A percentile compares a stretch with the other conserved stretches of the same genome.
Conservation (phyloP, 1,139 yeast genomes). For the Hemisphaericaspora xylanilytica region DNA sequence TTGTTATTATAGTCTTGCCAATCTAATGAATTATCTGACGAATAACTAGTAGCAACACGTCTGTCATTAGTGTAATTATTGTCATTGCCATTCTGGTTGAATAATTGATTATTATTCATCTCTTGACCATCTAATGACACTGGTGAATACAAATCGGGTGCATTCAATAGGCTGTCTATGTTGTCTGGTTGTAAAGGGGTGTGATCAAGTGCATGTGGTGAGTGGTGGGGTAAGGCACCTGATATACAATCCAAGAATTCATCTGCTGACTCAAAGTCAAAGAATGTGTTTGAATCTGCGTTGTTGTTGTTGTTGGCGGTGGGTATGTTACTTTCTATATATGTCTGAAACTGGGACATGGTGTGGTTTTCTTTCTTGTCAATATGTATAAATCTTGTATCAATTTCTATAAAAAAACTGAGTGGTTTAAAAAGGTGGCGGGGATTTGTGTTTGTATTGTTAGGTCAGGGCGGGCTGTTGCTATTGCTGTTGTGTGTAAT, state of each 20-base stretch:
- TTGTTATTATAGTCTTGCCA: slow-evolving; percentile 7
- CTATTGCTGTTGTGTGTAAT: too few species aligned
- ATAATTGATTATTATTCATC: too few species aligned
- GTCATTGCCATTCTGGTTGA: too few species aligned
- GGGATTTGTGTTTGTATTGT: too few species aligned
- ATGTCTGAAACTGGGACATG: slow-evolving; percentile 13
- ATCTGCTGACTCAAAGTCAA: slow-evolving; percentile 38
- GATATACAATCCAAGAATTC: slow-evolving; percentile 33
- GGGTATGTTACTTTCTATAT: slow-evolving; percentile 1
- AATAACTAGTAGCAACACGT: slow-evolving; percentile 6
- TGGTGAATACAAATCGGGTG: slow-evolving; percentile 11
- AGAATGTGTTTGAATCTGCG: slow-evolving; percentile 10
- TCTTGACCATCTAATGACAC: slow-evolving; percentile 11
- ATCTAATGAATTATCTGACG: slow-evolving; percentile 12
- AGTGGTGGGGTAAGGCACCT: slow-evolving; percentile 17
- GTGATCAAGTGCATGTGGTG: neutral
- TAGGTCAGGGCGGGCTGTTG: too few species aligned
- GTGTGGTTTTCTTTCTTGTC: neutral
- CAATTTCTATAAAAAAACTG: too few species aligned
- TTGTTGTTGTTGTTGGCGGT: slow-evolving; percentile 1
- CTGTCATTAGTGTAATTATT: slow-evolving; percentile 7
- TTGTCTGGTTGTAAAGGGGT: neutral
- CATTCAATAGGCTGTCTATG: slow-evolving; percentile 1
- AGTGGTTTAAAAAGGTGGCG: too few species aligned
- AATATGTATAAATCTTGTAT: neutral